Evolutionary conservation across 176 grass and related monocot genomes (phyloP).

Genomic region (Oryza meyeriana): DNA sequence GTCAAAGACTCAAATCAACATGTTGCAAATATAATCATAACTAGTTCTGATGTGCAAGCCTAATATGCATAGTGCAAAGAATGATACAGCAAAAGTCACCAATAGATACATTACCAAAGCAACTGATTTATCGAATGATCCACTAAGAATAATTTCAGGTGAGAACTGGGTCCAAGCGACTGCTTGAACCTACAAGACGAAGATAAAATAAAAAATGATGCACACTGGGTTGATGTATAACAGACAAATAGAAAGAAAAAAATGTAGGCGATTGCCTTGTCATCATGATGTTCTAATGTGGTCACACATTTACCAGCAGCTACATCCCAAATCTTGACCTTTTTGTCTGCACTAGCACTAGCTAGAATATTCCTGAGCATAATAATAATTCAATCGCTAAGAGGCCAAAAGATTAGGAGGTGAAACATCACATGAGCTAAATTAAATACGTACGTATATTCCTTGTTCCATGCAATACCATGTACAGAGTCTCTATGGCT

Average conservation of each 20-base stretch:
- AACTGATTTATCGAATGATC: constrained; percentile 92
- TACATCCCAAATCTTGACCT: constrained; percentile 83
- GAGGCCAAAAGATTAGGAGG: not conserved
- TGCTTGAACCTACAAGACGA: constrained; percentile 62
- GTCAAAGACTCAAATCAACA: too few species aligned
- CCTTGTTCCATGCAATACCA: constrained; percentile 77
- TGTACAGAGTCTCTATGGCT: constrained; percentile 83
- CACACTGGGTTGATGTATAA: not conserved
- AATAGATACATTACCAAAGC: constrained; percentile 47
- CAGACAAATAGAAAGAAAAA: constrained; percentile 2
- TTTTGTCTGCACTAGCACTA: constrained; percentile 87
- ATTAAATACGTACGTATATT: constrained; percentile 64
- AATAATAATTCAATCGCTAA: not conserved
- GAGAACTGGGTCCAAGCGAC: constrained; percentile 67
- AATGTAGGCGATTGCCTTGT: constrained; percentile 64
- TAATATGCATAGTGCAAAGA: too few species aligned
- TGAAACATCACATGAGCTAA: not conserved
- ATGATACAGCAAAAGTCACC: too few species aligned
- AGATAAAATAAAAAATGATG: constrained; percentile 3
- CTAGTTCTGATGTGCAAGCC: too few species aligned
- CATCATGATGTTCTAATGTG: constrained; percentile 73
- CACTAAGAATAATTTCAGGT: constrained; percentile 82
- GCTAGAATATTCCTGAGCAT: constrained; percentile 71
- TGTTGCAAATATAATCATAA: too few species aligned
- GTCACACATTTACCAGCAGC: constrained; percentile 62